These are phyloP conservation scores for Edaphochlamys debaryana DNA, from an alignment of 139 green algal species.

Conservation along the genomic window DNA sequence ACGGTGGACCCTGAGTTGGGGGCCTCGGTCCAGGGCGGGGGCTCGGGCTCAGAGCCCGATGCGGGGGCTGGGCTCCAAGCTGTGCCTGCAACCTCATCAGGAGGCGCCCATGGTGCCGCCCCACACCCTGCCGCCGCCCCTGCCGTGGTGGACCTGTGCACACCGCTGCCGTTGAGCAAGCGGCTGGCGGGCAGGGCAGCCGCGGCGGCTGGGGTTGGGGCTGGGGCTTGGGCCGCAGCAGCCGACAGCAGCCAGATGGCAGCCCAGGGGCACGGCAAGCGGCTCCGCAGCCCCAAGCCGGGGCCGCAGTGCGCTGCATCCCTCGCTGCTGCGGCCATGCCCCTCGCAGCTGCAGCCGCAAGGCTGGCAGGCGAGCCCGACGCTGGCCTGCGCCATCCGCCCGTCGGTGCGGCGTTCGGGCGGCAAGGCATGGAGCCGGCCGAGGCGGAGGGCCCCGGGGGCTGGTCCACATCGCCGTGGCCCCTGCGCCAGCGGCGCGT, in stretches of 20 bases:
- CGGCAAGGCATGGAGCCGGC: too few relatives aligned
- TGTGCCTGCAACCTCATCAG: too few relatives aligned
- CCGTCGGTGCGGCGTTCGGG: too few relatives aligned
- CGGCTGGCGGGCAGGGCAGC: background rate
- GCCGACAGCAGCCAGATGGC: background rate
- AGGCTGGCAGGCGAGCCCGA: background rate
- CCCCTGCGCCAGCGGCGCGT: background rate
- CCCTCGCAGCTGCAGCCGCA: too few relatives aligned
- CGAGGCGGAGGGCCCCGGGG: too few relatives aligned
- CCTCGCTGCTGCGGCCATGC: too few relatives aligned
- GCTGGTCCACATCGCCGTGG: background rate
- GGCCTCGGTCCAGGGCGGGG: too few relatives aligned
- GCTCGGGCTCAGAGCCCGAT: too few relatives aligned
- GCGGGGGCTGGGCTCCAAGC: too few relatives aligned
- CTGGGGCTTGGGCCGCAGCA: background rate
- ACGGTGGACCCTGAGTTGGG: too few relatives aligned
- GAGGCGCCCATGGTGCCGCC: too few relatives aligned
- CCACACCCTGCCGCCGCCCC: too few relatives aligned
- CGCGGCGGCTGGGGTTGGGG: background rate
- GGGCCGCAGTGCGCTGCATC: background rate
- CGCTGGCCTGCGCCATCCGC: background rate
- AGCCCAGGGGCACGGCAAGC: background rate
- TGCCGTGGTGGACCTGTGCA: constrained; percentile 34
- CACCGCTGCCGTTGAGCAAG: constrained; percentile 20
- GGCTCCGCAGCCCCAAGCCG: constrained; percentile 27